These are phyloP conservation scores for Amanita exitialis DNA, from an alignment of 768 basidiomycete genomes.

Conservation along the genomic window DNA sequence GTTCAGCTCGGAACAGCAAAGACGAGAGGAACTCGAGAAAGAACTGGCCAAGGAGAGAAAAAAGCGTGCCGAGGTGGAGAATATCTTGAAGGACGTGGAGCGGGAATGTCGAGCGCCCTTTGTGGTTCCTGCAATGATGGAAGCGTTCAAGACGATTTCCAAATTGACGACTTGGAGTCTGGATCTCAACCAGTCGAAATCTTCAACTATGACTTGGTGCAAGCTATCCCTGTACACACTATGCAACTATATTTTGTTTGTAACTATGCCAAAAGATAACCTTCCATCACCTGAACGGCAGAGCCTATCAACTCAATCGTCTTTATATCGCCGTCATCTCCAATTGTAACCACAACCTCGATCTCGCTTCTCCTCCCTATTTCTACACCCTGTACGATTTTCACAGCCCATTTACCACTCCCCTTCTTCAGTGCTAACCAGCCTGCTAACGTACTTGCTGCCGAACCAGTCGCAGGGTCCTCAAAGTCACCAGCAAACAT, in stretches of 20 bases:
- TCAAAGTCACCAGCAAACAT: conserved; percentile 31
- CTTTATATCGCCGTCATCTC: conserved; percentile 16
- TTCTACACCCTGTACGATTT: conserved; percentile 34
- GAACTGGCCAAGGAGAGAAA: conserved; percentile 26
- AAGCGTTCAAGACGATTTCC: conserved; percentile 41
- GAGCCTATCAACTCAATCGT: conserved; percentile 26
- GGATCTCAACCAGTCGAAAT: not conserved
- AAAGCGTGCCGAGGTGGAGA: conserved; percentile 32
- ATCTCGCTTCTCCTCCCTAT: conserved; percentile 37
- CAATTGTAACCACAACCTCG: conserved; percentile 24
- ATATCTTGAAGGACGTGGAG: conserved; percentile 32
- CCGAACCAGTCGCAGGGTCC: conserved; percentile 38
- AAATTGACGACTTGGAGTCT: conserved; percentile 27
- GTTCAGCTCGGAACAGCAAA: not conserved
- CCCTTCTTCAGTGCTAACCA: conserved; percentile 28
- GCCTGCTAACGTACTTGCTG: conserved; percentile 31
- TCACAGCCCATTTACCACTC: conserved; percentile 22
- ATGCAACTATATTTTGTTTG: not conserved
- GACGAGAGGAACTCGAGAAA: not conserved
- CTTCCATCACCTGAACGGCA: conserved; percentile 32
- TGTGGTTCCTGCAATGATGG: conserved; percentile 44
- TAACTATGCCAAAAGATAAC: conserved; percentile 11
- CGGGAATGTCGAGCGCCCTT: conserved; percentile 44
- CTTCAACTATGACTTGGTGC: not conserved
- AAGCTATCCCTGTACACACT: not conserved